Evolutionary conservation across 768 basidiomycete species (phyloP).

Genomic region (Podaxis sp.): DNA sequence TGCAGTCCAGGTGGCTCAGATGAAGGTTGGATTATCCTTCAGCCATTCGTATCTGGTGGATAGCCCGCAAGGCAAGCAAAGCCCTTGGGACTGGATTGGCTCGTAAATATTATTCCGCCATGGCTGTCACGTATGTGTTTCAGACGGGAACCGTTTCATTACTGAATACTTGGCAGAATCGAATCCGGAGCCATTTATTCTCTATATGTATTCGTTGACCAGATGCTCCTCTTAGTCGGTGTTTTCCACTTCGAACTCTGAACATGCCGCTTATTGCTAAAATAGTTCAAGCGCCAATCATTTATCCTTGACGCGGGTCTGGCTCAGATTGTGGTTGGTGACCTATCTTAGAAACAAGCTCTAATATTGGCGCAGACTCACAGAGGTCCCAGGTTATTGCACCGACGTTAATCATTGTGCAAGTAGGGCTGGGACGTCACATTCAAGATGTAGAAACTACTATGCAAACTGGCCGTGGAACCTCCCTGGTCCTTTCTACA

Average conservation of each 20-base stretch:
- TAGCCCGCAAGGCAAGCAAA: conserved; percentile 24
- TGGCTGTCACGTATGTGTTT: conserved; percentile 33
- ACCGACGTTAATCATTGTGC: conserved; percentile 1
- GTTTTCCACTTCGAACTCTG: too few relatives aligned
- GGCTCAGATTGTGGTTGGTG: conserved; percentile 20
- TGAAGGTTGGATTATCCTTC: too few relatives aligned
- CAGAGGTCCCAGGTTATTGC: background rate
- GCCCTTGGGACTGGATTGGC: conserved; percentile 28
- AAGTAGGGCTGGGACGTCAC: background rate
- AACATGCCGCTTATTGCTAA: background rate
- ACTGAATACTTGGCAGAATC: conserved; percentile 22
- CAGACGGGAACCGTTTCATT: background rate
- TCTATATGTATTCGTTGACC: conserved; percentile 8
- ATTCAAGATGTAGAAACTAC: background rate
- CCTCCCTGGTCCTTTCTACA: background rate
- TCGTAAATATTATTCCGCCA: conserved; percentile 29
- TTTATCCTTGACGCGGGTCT: conserved; percentile 25
- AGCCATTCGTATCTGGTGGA: conserved; percentile 38
- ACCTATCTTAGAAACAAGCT: too few relatives aligned
- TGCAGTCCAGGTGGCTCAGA: background rate
- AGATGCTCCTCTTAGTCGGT: background rate
- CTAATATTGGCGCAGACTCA: background rate
- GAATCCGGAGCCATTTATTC: conserved; percentile 39
- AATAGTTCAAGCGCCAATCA: background rate
- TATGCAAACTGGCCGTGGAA: background rate